Evolutionary conservation across 2,329 filamentous ascomycete genomes (phyloP).

Genomic region (Paecilomyces sp.): DNA sequence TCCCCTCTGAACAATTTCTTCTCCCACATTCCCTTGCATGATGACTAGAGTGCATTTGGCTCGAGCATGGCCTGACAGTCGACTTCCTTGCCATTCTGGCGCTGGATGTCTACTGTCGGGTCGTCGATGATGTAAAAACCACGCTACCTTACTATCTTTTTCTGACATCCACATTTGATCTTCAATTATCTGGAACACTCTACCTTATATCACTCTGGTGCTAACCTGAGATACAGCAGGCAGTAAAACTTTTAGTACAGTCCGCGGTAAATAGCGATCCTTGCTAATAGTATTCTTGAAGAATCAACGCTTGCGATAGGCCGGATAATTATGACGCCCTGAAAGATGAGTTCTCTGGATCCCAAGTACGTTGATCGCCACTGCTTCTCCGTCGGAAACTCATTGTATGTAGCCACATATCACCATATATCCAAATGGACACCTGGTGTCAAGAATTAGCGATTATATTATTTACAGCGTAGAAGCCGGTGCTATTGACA

Average conservation of each 20-base stretch:
- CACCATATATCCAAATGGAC: slow-evolving; percentile 87
- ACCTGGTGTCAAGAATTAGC: slow-evolving; percentile 90
- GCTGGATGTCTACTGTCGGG: slow-evolving; percentile 48
- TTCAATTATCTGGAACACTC: slow-evolving; percentile 8
- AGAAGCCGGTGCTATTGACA: slow-evolving; percentile 83
- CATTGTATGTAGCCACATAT: slow-evolving; percentile 63
- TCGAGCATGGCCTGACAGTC: slow-evolving; percentile 76
- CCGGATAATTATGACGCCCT: slow-evolving; percentile 81
- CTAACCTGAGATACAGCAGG: slow-evolving; percentile 13
- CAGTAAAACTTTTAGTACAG: slow-evolving; percentile 6
- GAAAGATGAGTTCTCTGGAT: slow-evolving; percentile 66
- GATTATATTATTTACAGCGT: slow-evolving; percentile 99
- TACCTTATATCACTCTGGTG: slow-evolving; percentile 8
- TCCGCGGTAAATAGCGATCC: slow-evolving; percentile 11
- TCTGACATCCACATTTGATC: slow-evolving; percentile 57
- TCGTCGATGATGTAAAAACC: slow-evolving; percentile 98
- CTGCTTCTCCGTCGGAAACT: slow-evolving; percentile 27
- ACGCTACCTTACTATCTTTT: slow-evolving; percentile 91
- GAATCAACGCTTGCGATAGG: slow-evolving; percentile 89
- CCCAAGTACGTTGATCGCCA: slow-evolving; percentile 63
- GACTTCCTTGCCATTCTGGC: slow-evolving; percentile 70
- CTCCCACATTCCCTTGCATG: slow-evolving; percentile 45
- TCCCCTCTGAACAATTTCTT: slow-evolving; percentile 1
- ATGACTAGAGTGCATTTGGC: slow-evolving; percentile 99
- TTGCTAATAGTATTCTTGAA: slow-evolving; percentile 37